Evolutionary conservation across 139 green algal species (phyloP).

Genomic region (Tetradesmus lagerheimii): DNA sequence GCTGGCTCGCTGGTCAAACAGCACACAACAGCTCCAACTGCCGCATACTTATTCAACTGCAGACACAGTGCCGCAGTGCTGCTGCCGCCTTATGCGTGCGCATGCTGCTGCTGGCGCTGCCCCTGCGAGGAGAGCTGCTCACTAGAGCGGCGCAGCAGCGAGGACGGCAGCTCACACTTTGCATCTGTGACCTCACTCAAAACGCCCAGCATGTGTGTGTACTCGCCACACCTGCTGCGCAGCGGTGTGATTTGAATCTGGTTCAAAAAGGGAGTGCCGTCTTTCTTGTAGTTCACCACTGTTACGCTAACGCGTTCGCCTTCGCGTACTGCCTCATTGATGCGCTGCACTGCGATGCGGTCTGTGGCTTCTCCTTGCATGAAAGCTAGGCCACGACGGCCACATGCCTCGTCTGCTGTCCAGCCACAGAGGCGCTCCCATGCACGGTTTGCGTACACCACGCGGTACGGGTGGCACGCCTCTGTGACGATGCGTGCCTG

Average conservation of each 20-base stretch:
- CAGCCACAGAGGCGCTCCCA: slow-evolving; percentile 45
- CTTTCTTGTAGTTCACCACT: slow-evolving; percentile 46
- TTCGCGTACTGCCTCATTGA: slow-evolving; percentile 28
- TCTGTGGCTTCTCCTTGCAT: slow-evolving; percentile 31
- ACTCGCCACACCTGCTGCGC: not conserved
- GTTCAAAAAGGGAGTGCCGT: slow-evolving; percentile 32
- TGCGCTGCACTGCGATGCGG: not conserved
- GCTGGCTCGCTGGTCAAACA: no score
- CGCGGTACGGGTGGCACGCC: not conserved
- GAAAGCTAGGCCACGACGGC: not conserved
- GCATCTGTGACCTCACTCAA: slow-evolving; percentile 6
- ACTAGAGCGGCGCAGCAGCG: not conserved
- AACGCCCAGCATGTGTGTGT: slow-evolving; percentile 42
- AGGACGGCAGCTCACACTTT: not conserved
- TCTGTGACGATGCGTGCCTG: slow-evolving; percentile 47
- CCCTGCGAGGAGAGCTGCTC: not conserved
- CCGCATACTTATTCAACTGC: no score
- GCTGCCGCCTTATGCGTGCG: not conserved
- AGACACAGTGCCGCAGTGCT: no score
- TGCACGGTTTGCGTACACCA: slow-evolving; percentile 31
- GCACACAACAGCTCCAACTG: not conserved
- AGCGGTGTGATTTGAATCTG: slow-evolving; percentile 12
- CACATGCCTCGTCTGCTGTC: slow-evolving; percentile 16
- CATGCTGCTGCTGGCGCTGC: slow-evolving; percentile 5
- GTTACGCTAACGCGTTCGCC: not conserved